A percentile compares a stretch with the other conserved stretches of the same genome.
phyloP scores from a whole-genome alignment of 2,329 filamentous ascomycete species.

The Myotisia sp. region DNA sequence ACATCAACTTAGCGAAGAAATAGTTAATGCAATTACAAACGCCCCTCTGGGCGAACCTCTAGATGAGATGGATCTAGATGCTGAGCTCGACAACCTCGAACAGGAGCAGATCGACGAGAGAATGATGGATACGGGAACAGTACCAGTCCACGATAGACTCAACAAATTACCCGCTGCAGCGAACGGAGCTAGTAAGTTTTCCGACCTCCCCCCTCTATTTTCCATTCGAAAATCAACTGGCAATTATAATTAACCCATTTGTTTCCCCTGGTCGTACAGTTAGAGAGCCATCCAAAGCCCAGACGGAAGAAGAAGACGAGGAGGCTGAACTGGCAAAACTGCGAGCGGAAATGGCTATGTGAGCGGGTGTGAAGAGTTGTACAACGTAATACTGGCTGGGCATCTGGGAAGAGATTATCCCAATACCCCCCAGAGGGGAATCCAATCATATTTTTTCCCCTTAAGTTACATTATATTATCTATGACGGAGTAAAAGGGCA shows the following conservation, averaged over 20 bases:
- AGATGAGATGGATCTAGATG: conserved; percentile 76
- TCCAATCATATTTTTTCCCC: no score
- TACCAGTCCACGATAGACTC: conserved; percentile 62
- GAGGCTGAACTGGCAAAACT: conserved; percentile 87
- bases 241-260: no score
- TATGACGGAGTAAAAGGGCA: no score
- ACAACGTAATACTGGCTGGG: no score
- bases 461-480: no score
- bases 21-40: conserved; percentile 68
- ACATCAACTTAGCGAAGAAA: conserved; percentile 85
- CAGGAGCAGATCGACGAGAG: conserved; percentile 87
- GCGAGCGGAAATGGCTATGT: conserved; percentile 97
- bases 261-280: conserved; percentile 18
- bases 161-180: conserved; percentile 61
- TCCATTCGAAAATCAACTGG: not conserved
- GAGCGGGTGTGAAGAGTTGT: no score
- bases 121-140: conserved; percentile 77
- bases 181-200: conserved; percentile 57
- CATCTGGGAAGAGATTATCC: no score
- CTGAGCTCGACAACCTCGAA: conserved; percentile 72
- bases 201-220: not conserved
- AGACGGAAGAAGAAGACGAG: conserved; percentile 73
- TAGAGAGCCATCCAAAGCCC: conserved; percentile 36
- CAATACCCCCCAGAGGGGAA: no score
- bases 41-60: conserved; percentile 52